Percentiles rank a stretch among this genome's conserved stretches.
phyloP scores from a whole-genome alignment of 768 basidiomycete genomes.

The Candolleomyces efflorescens region DNA sequence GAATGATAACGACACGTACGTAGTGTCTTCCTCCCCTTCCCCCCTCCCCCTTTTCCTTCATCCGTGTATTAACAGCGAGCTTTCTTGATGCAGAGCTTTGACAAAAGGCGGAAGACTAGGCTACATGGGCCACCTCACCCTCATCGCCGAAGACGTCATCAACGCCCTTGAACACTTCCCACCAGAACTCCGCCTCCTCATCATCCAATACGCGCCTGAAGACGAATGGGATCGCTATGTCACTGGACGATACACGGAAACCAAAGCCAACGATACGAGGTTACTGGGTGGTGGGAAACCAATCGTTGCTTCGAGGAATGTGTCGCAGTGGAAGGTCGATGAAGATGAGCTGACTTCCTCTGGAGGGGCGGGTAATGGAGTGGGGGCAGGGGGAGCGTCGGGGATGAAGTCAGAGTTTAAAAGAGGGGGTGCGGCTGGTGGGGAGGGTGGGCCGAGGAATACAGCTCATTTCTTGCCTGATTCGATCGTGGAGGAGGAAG shows the following conservation, averaged over 20 bases:
- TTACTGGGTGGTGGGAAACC: slow-evolving; percentile 88
- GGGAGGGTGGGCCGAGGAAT: slow-evolving; percentile 24
- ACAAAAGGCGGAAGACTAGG: slow-evolving; percentile 80
- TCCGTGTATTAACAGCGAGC: neutral
- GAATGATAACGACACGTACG: slow-evolving; percentile 75
- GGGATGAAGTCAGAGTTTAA: slow-evolving; percentile 12
- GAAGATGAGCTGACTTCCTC: slow-evolving; percentile 42
- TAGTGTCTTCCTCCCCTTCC: slow-evolving; percentile 1
- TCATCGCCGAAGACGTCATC: slow-evolving; percentile 94
- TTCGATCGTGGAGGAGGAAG: slow-evolving; percentile 27
- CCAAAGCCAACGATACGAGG: slow-evolving; percentile 74
- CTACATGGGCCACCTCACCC: slow-evolving; percentile 95
- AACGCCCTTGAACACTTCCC: slow-evolving; percentile 87
- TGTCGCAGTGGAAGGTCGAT: slow-evolving; percentile 64
- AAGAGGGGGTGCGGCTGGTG: slow-evolving; percentile 13
- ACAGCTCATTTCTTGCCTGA: slow-evolving; percentile 25
- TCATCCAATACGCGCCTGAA: slow-evolving; percentile 68
- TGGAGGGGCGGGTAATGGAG: slow-evolving; percentile 14
- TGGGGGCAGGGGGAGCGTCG: slow-evolving; percentile 10
- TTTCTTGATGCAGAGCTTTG: slow-evolving; percentile 42
- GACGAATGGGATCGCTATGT: slow-evolving; percentile 89
- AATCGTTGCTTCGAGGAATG: slow-evolving; percentile 32
- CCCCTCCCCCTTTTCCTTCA: neutral
- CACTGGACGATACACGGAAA: slow-evolving; percentile 77
- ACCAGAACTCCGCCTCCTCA: slow-evolving; percentile 60